phyloP scores from a whole-genome alignment of 2,329 filamentous ascomycete species.

The Ophiosphaerella herpotricha region DNA sequence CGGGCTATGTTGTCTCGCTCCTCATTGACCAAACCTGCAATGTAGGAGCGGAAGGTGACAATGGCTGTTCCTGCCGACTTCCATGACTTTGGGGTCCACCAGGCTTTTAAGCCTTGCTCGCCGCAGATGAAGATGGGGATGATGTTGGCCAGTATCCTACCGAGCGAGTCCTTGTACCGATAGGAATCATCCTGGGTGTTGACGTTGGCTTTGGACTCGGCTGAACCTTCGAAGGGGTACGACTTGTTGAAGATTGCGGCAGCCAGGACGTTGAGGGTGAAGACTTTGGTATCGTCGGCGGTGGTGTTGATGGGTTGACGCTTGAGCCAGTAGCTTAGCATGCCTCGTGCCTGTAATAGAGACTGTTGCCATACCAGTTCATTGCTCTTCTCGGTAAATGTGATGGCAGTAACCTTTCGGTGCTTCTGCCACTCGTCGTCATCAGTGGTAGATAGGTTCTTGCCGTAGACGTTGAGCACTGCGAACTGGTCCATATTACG shows the following conservation, averaged over 20 bases:
- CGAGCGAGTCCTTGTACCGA: conserved; percentile 13
- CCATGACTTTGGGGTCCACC: conserved; percentile 14
- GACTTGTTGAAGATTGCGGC: conserved; percentile 11
- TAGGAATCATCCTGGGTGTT: conserved; percentile 6
- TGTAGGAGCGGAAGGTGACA: conserved; percentile 8
- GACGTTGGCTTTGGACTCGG: background rate
- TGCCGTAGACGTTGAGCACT: conserved; percentile 27
- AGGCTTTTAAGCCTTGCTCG: conserved; percentile 8
- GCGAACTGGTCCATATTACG: conserved; percentile 20
- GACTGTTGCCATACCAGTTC: conserved; percentile 29
- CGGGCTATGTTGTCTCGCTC: conserved; percentile 5
- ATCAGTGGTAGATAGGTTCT: conserved; percentile 26
- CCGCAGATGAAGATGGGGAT: conserved; percentile 15
- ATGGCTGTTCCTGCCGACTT: conserved; percentile 9
- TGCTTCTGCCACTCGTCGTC: conserved; percentile 33
- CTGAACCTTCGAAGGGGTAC: conserved; percentile 10
- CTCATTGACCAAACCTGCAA: conserved; percentile 9
- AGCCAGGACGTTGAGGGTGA: conserved; percentile 19
- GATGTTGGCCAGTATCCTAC: conserved; percentile 10
- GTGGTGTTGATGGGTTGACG: background rate
- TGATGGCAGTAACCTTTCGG: conserved; percentile 24
- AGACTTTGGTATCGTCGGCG: conserved; percentile 10
- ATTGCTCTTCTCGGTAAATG: conserved; percentile 35
- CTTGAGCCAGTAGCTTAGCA: conserved; percentile 6
- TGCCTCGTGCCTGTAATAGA: conserved; percentile 14